phyloP scores from a whole-genome alignment of 23 red algal species.

The Gracilaria domingensis region DNA sequence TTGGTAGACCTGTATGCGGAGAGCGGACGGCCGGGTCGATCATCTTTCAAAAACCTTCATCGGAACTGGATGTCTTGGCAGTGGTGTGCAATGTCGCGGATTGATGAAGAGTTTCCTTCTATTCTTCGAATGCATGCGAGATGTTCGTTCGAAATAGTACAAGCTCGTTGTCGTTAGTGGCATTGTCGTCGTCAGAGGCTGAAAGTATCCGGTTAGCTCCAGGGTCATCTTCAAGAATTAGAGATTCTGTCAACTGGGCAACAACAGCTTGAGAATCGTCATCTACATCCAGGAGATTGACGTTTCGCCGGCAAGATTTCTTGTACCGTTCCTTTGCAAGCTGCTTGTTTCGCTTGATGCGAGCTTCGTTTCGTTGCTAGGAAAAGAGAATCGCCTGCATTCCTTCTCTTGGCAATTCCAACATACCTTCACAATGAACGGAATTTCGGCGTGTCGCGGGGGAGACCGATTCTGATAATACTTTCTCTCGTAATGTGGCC shows the following conservation, averaged over 20 bases:
- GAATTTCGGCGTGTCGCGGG: neutral
- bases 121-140: no score
- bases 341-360: neutral
- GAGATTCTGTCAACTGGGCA: neutral
- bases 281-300: neutral
- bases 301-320: neutral
- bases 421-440: neutral
- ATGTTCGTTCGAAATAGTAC: no score
- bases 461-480: neutral
- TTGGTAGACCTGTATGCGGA: neutral
- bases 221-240: neutral
- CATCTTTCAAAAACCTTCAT: neutral
- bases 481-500: neutral
- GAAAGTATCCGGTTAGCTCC: neutral
- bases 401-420: neutral
- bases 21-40: neutral
- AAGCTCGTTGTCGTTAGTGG: no score
- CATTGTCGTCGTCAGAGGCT: no score
- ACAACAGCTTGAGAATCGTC: neutral
- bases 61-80: neutral
- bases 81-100: neutral
- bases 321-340: neutral
- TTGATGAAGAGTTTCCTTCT: no score
- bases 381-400: neutral
- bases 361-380: neutral